Conservation (phyloP, 148 eudicot species). For the Cornus suecica region DNA sequence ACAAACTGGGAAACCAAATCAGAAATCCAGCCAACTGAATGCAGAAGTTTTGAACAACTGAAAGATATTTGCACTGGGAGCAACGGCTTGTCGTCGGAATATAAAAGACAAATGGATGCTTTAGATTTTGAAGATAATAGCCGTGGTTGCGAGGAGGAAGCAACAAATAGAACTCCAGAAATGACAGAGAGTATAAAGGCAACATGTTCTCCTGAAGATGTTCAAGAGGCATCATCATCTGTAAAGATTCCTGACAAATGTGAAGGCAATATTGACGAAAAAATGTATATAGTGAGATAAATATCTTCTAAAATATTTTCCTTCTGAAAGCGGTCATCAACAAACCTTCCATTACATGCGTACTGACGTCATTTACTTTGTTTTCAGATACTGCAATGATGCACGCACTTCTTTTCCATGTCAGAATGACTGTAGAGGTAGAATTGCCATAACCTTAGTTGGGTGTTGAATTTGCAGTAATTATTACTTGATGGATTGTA, state of each 20-base stretch:
- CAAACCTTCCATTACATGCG: neutral
- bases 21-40: neutral
- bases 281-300: constrained; percentile 12
- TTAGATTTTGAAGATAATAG: constrained; percentile 13
- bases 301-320: neutral
- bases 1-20: constrained; percentile 7
- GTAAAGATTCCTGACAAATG: constrained; percentile 4
- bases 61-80: constrained; percentile 18
- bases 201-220: constrained; percentile 1
- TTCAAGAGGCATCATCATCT: constrained; percentile 15
- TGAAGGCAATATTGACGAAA: constrained; percentile 3
- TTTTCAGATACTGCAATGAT: constrained; percentile 14
- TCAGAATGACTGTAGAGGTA: constrained; percentile 3
- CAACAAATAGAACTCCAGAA: constrained; percentile 11
- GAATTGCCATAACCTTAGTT: neutral
- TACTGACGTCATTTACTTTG: neutral
- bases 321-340: neutral
- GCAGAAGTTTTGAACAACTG: constrained; percentile 11
- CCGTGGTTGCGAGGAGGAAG: constrained; percentile 11
- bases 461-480: neutral
- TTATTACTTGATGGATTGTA: neutral
- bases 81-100: constrained; percentile 23
- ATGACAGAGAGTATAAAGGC: constrained; percentile 1
- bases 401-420: constrained; percentile 10
- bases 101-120: constrained; percentile 4